Evolutionary conservation across 305 asterid genomes (phyloP).

Genomic region (Fraxinus baroniana): DNA sequence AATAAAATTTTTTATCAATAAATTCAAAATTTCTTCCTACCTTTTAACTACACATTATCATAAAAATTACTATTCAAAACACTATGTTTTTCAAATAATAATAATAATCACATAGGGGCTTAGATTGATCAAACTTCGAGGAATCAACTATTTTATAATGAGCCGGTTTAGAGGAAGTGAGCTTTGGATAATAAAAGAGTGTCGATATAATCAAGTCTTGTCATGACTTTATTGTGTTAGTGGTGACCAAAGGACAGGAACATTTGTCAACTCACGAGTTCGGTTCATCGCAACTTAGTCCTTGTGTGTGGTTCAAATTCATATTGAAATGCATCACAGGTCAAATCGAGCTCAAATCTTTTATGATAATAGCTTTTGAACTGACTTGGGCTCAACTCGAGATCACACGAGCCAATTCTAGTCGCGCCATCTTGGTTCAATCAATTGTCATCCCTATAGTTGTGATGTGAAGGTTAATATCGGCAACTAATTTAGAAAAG

Average conservation of each 20-base stretch:
- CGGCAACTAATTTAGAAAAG: not conserved
- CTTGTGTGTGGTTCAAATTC: not conserved
- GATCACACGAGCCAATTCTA: not conserved
- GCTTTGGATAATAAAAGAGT: not conserved
- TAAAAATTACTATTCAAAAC: too few species aligned
- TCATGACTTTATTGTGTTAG: not conserved
- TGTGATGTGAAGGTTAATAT: not conserved
- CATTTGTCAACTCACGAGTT: not conserved
- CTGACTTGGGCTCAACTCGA: not conserved
- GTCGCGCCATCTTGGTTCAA: not conserved
- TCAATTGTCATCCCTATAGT: not conserved
- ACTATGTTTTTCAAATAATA: too few species aligned
- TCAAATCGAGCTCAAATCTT: not conserved
- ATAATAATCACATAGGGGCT: too few species aligned
- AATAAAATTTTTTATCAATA: too few species aligned
- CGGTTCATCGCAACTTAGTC: not conserved
- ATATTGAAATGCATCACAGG: not conserved
- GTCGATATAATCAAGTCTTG: not conserved
- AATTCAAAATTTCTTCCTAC: too few species aligned
- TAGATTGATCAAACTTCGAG: not conserved
- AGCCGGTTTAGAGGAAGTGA: not conserved
- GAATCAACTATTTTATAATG: not conserved
- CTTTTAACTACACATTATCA: too few species aligned
- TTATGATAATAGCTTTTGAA: not conserved
- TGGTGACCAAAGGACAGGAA: not conserved